phyloP scores from a whole-genome alignment of 2,329 filamentous ascomycete species.

The Salinomyces thailandicus region DNA sequence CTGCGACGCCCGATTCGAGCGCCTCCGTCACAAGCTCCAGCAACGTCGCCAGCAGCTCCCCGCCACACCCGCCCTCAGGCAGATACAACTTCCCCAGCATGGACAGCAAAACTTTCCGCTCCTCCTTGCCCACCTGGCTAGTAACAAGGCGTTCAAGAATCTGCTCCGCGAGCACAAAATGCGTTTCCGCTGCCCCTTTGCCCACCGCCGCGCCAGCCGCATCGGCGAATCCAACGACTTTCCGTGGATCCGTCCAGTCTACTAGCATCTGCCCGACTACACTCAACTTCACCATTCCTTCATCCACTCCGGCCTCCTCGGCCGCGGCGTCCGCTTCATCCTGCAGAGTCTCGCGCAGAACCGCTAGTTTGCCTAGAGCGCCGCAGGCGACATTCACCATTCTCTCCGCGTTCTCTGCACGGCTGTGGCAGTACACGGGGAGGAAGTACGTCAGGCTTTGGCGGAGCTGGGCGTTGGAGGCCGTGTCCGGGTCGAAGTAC shows the following conservation, averaged over 20 bases:
- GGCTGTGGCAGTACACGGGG: slow-evolving; percentile 84
- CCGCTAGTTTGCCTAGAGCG: slow-evolving; percentile 58
- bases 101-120: slow-evolving; percentile 69
- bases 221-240: slow-evolving; percentile 41
- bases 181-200: slow-evolving; percentile 39
- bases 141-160: slow-evolving; percentile 64
- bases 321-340: slow-evolving; percentile 50
- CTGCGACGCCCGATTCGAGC: slow-evolving; percentile 39
- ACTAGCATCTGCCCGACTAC: slow-evolving; percentile 73
- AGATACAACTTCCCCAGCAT: slow-evolving; percentile 77
- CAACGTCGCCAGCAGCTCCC: slow-evolving; percentile 26
- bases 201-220: slow-evolving; percentile 11
- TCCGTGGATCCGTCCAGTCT: slow-evolving; percentile 91
- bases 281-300: slow-evolving; percentile 57
- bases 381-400: slow-evolving; percentile 67
- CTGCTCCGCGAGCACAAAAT: slow-evolving; percentile 66
- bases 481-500: slow-evolving; percentile 78
- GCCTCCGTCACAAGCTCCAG: slow-evolving; percentile 39
- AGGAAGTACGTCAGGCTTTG: slow-evolving; percentile 90
- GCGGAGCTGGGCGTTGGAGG: slow-evolving; percentile 67
- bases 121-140: slow-evolving; percentile 57
- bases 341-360: slow-evolving; percentile 22
- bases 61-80: slow-evolving; percentile 38
- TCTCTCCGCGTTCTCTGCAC: slow-evolving; percentile 68
- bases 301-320: slow-evolving; percentile 56